Evolutionary conservation across 108 stramenopile species (phyloP).

Genomic region (Bacterosira constricta): DNA sequence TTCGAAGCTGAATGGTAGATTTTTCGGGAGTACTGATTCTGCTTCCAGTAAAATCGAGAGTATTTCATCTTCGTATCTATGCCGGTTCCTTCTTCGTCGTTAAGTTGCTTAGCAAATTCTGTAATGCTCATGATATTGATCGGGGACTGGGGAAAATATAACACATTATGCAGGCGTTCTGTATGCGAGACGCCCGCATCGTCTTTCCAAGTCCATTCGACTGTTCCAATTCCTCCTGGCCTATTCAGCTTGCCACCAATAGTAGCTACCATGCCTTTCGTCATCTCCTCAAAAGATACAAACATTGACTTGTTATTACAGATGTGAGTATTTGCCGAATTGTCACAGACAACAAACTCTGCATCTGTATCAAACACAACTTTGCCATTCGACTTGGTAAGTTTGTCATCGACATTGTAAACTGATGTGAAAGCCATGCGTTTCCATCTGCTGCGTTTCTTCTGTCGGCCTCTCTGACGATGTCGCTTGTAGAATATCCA

Average conservation of each 20-base stretch:
- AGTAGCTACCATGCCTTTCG: not conserved
- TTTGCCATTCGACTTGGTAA: not conserved
- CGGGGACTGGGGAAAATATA: conserved; percentile 12
- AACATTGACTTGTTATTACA: conserved; percentile 1
- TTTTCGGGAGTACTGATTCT: not conserved
- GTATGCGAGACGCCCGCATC: not conserved
- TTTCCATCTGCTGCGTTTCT: no score
- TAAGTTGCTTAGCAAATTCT: no score
- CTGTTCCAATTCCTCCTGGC: conserved; percentile 15
- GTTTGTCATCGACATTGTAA: no score
- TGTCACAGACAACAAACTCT: no score
- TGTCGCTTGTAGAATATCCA: no score
- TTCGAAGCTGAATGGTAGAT: no score
- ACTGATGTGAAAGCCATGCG: no score
- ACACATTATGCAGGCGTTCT: not conserved
- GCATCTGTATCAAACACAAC: not conserved
- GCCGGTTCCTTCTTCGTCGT: conserved; percentile 4
- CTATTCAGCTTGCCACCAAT: conserved; percentile 10
- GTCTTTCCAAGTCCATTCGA: conserved; percentile 16
- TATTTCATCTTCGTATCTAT: no score
- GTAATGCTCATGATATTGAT: conserved; percentile 13
- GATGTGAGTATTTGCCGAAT: conserved; percentile 5
- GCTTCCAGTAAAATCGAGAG: conserved; percentile 1
- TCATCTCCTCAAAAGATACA: not conserved
- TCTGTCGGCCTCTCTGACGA: no score